Conservation (phyloP, 2,329 filamentous ascomycete species). For the Fusarium sacchari region DNA sequence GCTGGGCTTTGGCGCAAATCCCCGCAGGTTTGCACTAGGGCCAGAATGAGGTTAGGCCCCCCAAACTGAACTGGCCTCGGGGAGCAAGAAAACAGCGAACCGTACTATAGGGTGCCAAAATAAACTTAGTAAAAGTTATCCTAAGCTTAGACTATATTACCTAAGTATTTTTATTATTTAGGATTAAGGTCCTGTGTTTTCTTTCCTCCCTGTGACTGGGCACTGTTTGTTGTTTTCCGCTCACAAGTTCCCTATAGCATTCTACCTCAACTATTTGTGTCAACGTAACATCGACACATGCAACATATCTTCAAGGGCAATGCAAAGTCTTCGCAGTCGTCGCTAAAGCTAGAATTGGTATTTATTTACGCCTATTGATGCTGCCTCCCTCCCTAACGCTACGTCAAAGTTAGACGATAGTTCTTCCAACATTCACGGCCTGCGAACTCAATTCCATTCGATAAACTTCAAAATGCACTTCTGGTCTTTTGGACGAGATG, state of each 20-base stretch:
- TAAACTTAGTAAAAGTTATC: not conserved
- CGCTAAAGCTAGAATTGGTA: not conserved
- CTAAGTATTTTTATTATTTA: not conserved
- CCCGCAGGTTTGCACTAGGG: not conserved
- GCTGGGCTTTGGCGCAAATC: not conserved
- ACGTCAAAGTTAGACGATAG: not conserved
- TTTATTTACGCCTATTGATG: not conserved
- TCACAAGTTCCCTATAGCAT: not conserved
- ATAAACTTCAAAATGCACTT: conserved; percentile 23
- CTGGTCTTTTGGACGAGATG: conserved; percentile 30
- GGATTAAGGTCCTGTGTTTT: not conserved
- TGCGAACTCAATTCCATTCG: not conserved
- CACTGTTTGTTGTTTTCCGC: not conserved
- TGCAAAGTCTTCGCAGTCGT: too few relatives aligned
- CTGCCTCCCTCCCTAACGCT: too few relatives aligned
- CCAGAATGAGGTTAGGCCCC: not conserved
- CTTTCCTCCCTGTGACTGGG: not conserved
- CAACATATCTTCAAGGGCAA: too few relatives aligned
- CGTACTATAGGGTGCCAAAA: not conserved
- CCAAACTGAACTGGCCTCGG: not conserved
- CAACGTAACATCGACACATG: not conserved
- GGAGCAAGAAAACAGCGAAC: not conserved
- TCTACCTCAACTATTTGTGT: not conserved
- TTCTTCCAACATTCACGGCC: accelerated
- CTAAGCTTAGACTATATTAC: not conserved